Conservation (phyloP, 345 rosid genomes). For the Dipteronia dyeriana region DNA sequence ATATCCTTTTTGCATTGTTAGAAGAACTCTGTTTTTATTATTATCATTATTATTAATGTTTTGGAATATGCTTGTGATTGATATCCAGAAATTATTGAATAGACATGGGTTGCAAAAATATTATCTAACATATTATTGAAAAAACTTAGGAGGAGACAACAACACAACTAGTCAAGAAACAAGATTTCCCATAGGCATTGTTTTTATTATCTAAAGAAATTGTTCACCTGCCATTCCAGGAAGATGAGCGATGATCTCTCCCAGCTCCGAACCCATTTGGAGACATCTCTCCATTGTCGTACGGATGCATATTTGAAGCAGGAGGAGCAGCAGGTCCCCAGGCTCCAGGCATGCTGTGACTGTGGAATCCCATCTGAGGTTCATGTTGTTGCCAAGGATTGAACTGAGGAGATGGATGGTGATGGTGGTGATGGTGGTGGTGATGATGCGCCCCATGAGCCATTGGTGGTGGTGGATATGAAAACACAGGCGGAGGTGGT, state of each 20-base stretch:
- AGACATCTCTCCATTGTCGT: constrained; percentile 5
- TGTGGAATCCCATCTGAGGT: constrained; percentile 16
- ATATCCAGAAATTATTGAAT: not conserved
- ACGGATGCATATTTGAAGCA: constrained; percentile 7
- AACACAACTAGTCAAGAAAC: constrained; percentile 10
- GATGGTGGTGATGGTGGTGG: not conserved
- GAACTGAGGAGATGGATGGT: constrained; percentile 15
- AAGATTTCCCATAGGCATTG: not conserved
- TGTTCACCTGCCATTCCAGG: constrained; percentile 39
- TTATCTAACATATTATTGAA: not conserved
- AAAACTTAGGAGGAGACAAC: not conserved
- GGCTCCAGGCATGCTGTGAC: constrained; percentile 11
- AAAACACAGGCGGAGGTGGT: not conserved
- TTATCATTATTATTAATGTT: too few species aligned
- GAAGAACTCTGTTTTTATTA: too few species aligned
- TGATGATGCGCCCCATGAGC: constrained; percentile 7
- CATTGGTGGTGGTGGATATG: constrained; percentile 12
- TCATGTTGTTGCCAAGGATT: constrained; percentile 11
- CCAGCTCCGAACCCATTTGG: constrained; percentile 6
- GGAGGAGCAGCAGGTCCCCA: constrained; percentile 6
- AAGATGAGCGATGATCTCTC: not conserved
- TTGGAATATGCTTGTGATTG: too few species aligned
- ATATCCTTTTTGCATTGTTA: not conserved
- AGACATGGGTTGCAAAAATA: not conserved
- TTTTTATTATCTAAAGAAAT: not conserved